A percentile compares a stretch with the other conserved stretches of the same genome.
Conservation (phyloP, 2,329 filamentous ascomycete species). For the Ophiostoma quercus region DNA sequence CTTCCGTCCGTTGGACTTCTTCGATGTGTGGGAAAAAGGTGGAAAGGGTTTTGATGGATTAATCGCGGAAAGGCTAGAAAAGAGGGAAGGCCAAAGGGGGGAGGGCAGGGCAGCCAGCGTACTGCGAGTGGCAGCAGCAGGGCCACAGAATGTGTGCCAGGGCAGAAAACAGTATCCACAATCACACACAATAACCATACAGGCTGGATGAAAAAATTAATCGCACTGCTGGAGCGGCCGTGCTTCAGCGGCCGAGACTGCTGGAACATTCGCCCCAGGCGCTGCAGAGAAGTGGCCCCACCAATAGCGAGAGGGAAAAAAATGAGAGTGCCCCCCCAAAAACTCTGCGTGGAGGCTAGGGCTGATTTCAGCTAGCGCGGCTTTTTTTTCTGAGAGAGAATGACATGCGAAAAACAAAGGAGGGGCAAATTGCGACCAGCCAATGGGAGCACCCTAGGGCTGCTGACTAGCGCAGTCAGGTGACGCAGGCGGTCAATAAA, state of each 20-base stretch:
- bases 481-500: neutral
- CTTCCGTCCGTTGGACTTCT: conserved; percentile 16
- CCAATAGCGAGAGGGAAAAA: conserved; percentile 10
- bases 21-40: conserved; percentile 18
- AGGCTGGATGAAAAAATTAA: conserved; percentile 10
- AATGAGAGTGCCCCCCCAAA: conserved; percentile 9
- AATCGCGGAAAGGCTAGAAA: conserved; percentile 3
- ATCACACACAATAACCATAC: conserved; percentile 10
- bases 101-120: conserved; percentile 13
- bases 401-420: neutral
- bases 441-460: neutral
- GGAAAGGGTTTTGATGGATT: conserved; percentile 18
- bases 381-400: neutral
- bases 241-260: neutral
- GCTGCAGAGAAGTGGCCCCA: conserved; percentile 4
- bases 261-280: conserved; percentile 9
- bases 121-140: conserved; percentile 3
- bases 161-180: conserved; percentile 14
- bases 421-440: neutral
- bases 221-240: neutral
- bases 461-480: neutral
- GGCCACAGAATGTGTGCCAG: conserved; percentile 5
- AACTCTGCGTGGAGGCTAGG: conserved; percentile 15
- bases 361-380: neutral
- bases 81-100: neutral